Percentiles rank a stretch among this genome's conserved stretches.
phyloP scores from a whole-genome alignment of 192 early-diverging fungal species.

The Entomortierella lignicola region DNA sequence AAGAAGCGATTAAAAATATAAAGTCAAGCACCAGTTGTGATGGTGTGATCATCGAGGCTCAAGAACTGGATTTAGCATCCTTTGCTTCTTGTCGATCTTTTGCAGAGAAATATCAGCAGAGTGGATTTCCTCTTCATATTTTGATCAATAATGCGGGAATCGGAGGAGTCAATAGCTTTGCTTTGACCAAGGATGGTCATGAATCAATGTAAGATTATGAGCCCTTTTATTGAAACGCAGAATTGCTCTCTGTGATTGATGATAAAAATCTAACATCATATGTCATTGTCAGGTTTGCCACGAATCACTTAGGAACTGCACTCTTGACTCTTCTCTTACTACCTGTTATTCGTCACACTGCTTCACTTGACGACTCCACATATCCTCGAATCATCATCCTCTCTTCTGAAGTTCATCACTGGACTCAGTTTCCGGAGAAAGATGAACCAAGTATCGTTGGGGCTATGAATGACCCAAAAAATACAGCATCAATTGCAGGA shows the following conservation, averaged over 20 bases:
- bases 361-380: neutral
- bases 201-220: constrained; percentile 26
- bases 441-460: constrained; percentile 17
- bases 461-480: constrained; percentile 12
- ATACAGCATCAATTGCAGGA: neutral
- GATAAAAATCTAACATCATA: neutral
- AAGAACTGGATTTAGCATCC: constrained; percentile 39
- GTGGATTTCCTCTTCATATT: constrained; percentile 56
- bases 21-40: neutral
- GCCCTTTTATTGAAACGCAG: neutral
- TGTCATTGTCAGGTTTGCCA: constrained; percentile 11
- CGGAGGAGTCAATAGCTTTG: neutral
- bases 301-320: constrained; percentile 31
- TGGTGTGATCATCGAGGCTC: constrained; percentile 24
- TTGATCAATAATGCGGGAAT: constrained; percentile 75
- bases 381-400: constrained; percentile 31
- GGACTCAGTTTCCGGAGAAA: constrained; percentile 8
- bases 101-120: constrained; percentile 47
- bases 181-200: constrained; percentile 12
- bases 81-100: constrained; percentile 54
- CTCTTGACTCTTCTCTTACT: constrained; percentile 26
- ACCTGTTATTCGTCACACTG: constrained; percentile 23
- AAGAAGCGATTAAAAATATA: constrained; percentile 16
- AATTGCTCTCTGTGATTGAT: too few relatives aligned
- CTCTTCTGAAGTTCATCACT: constrained; percentile 41